phyloP scores from a whole-genome alignment of 306 rosid genomes.

The Prunus fruticosa region DNA sequence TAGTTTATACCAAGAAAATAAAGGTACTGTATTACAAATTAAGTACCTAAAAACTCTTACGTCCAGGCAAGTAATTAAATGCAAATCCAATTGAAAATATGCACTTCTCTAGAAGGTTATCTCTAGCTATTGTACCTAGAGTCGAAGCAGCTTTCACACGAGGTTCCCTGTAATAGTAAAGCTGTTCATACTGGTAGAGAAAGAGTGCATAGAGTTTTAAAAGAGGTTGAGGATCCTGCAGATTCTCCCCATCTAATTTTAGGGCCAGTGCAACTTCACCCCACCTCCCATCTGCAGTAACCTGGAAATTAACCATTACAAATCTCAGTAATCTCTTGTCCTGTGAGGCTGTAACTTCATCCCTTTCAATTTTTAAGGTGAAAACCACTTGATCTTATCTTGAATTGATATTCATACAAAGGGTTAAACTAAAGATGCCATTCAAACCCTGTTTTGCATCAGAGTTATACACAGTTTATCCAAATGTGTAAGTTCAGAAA shows the following conservation, averaged over 20 bases:
- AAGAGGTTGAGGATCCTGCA: constrained; percentile 16
- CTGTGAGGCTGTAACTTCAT: not conserved
- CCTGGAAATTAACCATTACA: constrained; percentile 15
- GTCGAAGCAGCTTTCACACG: constrained; percentile 7
- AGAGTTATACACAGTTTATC: too few relatives aligned
- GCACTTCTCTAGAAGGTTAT: not conserved
- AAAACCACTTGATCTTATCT: not conserved
- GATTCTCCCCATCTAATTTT: constrained; percentile 14
- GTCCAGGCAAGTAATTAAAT: not conserved
- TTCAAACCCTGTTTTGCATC: not conserved
- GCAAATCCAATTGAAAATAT: not conserved
- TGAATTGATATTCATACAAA: not conserved
- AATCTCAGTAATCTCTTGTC: not conserved
- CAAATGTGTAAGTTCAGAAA: not conserved
- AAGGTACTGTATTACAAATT: not conserved
- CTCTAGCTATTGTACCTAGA: constrained; percentile 5
- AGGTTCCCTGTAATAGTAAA: constrained; percentile 29
- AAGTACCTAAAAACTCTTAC: not conserved
- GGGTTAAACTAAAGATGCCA: not conserved
- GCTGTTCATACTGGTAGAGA: constrained; percentile 34
- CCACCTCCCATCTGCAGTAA: constrained; percentile 29
- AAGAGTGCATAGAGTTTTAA: constrained; percentile 25
- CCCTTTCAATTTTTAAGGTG: not conserved
- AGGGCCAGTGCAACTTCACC: constrained; percentile 28
- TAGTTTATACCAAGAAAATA: not conserved